Conservation (phyloP, 805 yeast genomes). For the Pichia ethanolica region DNA sequence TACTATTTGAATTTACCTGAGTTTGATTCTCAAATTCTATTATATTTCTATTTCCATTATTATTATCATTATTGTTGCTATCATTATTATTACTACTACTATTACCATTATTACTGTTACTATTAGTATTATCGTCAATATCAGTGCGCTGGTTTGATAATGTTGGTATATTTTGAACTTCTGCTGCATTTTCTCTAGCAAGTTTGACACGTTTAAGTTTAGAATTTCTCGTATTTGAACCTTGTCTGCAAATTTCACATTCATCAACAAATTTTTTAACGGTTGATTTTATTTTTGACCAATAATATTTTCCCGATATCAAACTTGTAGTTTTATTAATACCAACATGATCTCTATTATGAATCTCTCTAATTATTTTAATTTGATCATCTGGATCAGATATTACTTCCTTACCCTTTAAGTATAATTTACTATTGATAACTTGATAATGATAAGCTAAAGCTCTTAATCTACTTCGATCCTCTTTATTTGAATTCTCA, state of each 20-base stretch:
- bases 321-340: constrained; percentile 79
- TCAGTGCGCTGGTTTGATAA: neutral
- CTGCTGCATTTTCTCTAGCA: neutral
- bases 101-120: no score
- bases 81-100: no score
- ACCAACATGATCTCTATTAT: constrained; percentile 67
- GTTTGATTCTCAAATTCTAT: neutral
- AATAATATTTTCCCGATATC: constrained; percentile 75
- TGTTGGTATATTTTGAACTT: neutral
- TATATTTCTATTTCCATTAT: neutral
- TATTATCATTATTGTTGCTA: neutral
- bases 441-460: constrained; percentile 71
- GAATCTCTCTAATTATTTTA: constrained; percentile 65
- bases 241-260: constrained; percentile 66
- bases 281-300: constrained; percentile 87
- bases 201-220: neutral
- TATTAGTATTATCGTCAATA: neutral
- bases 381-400: constrained; percentile 67
- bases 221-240: neutral
- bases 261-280: constrained; percentile 70
- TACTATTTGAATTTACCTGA: no score
- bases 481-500: constrained; percentile 69
- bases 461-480: constrained; percentile 79
- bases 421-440: constrained; percentile 61
- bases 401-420: constrained; percentile 62